phyloP scores from a whole-genome alignment of 805 yeast species.

The Yarrowia deformans region DNA sequence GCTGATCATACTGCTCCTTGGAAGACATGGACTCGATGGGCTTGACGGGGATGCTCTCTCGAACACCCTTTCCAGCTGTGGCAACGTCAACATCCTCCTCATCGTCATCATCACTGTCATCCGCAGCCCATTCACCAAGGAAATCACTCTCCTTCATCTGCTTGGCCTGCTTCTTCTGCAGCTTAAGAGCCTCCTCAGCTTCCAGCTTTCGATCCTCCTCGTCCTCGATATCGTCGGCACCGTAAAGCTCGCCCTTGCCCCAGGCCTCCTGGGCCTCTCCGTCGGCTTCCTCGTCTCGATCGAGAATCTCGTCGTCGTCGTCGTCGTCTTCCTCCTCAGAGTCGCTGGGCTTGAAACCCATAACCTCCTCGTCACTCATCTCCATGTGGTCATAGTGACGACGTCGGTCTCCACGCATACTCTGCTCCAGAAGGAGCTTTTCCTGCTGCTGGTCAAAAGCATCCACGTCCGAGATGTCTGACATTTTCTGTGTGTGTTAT shows the following conservation, averaged over 20 bases:
- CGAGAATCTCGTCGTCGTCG: conserved; percentile 48
- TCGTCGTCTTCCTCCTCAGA: conserved; percentile 52
- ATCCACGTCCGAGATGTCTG: conserved; percentile 49
- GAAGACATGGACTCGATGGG: conserved; percentile 51
- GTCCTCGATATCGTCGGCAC: conserved; percentile 72
- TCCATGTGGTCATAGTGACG: conserved; percentile 47
- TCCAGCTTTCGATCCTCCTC: conserved; percentile 78
- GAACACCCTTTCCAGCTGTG: conserved; percentile 64
- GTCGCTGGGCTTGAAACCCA: conserved; percentile 50
- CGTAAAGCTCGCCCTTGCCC: conserved; percentile 54
- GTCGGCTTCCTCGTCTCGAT: conserved; percentile 45
- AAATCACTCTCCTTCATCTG: conserved; percentile 55
- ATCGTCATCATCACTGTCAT: conserved; percentile 71
- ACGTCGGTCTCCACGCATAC: conserved; percentile 34
- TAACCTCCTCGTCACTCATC: conserved; percentile 66
- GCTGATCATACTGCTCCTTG: conserved; percentile 55
- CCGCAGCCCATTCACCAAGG: conserved; percentile 55
- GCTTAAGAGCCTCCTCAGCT: conserved; percentile 85
- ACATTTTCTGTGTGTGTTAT: conserved; percentile 17
- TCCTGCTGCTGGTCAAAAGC: conserved; percentile 50
- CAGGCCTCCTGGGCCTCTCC: conserved; percentile 42
- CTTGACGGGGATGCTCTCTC: conserved; percentile 48
- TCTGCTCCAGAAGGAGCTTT: conserved; percentile 46
- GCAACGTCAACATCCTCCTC: conserved; percentile 82
- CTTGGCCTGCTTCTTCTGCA: conserved; percentile 79